Percentiles rank a stretch among this genome's conserved stretches.
Conservation (phyloP, 2,329 filamentous ascomycete genomes). For the Colletotrichum sp. region DNA sequence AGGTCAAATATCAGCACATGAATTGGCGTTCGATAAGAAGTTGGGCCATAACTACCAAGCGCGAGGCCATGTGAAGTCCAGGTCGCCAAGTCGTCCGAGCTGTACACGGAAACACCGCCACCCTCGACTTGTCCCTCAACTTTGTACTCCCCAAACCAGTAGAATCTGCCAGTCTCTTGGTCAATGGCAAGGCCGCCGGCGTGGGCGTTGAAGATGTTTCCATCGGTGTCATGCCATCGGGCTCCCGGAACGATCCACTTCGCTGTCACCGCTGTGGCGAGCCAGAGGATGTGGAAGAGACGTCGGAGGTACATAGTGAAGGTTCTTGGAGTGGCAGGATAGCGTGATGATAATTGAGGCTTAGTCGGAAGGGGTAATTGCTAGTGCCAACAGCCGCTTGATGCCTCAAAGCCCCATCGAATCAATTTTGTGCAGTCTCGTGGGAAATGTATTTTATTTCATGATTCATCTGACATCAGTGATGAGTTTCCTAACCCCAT, state of each 20-base stretch:
- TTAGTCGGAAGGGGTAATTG: neutral
- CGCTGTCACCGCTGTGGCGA: constrained; percentile 30
- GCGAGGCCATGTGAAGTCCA: constrained; percentile 64
- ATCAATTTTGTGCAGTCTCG: rapidly evolving
- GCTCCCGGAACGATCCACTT: constrained; percentile 68
- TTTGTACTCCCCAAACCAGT: constrained; percentile 69
- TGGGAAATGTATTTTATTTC: too few relatives aligned
- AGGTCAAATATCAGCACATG: too few relatives aligned
- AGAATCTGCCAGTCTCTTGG: constrained; percentile 58
- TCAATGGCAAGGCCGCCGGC: constrained; percentile 62
- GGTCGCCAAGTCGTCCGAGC: constrained; percentile 64
- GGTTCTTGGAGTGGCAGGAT: rapidly evolving
- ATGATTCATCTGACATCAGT: too few relatives aligned
- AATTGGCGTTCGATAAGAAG: too few relatives aligned
- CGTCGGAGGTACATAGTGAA: rapidly evolving
- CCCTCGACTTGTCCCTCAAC: constrained; percentile 62
- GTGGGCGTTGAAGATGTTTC: constrained; percentile 66
- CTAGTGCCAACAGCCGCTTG: rapidly evolving
- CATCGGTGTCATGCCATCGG: constrained; percentile 64
- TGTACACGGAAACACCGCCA: constrained; percentile 65
- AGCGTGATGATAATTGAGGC: neutral
- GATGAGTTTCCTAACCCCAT: too few relatives aligned
- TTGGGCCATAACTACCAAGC: constrained; percentile 38
- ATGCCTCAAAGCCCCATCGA: neutral
- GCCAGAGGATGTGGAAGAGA: neutral